Percentiles rank a stretch among this genome's conserved stretches.
phyloP scores from a whole-genome alignment of 345 rosid species.

The Clausena lansium region DNA sequence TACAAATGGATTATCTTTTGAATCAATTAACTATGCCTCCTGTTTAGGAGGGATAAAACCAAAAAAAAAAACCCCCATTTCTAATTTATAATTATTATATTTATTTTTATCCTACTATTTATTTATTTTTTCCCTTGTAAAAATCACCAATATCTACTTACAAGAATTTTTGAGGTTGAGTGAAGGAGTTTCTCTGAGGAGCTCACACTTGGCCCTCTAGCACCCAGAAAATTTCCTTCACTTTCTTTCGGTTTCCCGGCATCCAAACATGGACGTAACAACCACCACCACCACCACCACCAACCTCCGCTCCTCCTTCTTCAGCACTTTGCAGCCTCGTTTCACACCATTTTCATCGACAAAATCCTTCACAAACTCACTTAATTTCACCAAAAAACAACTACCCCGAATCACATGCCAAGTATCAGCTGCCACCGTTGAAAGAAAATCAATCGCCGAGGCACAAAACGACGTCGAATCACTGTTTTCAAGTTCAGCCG shows the following conservation, averaged over 20 bases:
- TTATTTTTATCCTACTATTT: not conserved
- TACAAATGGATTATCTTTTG: too few relatives aligned
- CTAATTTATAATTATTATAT: not conserved
- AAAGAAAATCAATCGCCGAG: slow-evolving; percentile 36
- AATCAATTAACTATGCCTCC: too few relatives aligned
- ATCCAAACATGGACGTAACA: slow-evolving; percentile 49
- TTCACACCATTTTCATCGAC: slow-evolving; percentile 23
- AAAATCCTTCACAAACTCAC: slow-evolving; percentile 12
- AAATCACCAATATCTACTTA: slow-evolving; percentile 9
- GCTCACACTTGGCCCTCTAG: not conserved
- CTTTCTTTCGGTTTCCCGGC: not conserved
- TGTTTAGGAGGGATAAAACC: not conserved
- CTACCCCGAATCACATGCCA: slow-evolving; percentile 32
- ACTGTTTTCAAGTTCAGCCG: slow-evolving; percentile 44
- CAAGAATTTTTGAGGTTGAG: not conserved
- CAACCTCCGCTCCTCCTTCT: slow-evolving; percentile 59
- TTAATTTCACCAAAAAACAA: slow-evolving; percentile 31
- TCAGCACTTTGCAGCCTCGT: slow-evolving; percentile 41
- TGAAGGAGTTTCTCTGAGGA: slow-evolving; percentile 11
- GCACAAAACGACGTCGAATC: slow-evolving; percentile 64
- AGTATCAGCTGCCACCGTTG: slow-evolving; percentile 55
- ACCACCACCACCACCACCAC: slow-evolving; percentile 54
- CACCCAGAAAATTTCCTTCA: not conserved
- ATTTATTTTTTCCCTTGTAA: not conserved
- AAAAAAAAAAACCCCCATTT: not conserved